phyloP scores from a whole-genome alignment of 768 basidiomycete genomes.

The Phaeotremella skinneri region DNA sequence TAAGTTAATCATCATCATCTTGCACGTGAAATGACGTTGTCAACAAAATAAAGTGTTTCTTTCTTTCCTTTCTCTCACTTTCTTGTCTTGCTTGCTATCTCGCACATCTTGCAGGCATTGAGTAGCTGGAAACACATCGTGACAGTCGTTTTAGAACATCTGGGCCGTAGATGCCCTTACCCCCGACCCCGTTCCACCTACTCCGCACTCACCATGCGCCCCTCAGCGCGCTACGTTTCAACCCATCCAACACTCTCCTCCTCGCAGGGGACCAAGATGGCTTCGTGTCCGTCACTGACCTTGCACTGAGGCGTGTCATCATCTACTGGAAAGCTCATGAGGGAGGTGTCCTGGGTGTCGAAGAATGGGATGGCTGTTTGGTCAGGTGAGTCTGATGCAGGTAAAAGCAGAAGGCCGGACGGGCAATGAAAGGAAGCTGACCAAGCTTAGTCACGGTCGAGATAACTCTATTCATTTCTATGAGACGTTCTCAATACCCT shows the following conservation, averaged over 20 bases:
- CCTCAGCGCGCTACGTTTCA: constrained; percentile 63
- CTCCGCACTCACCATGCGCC: constrained; percentile 70
- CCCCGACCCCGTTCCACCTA: constrained; percentile 63
- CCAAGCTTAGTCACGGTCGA: constrained; percentile 41
- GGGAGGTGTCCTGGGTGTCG: constrained; percentile 70
- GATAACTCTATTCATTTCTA: constrained; percentile 48
- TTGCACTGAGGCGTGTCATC: constrained; percentile 70
- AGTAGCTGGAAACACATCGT: no score
- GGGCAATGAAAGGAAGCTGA: constrained; percentile 8
- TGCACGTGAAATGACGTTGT: not conserved
- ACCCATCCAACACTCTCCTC: constrained; percentile 70
- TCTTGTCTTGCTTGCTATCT: no score
- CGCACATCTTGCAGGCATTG: no score
- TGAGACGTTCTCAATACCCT: constrained; percentile 18
- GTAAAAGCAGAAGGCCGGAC: no score
- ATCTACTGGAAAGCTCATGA: constrained; percentile 75
- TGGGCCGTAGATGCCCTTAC: constrained; percentile 15
- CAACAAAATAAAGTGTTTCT: not conserved
- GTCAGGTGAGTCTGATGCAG: constrained; percentile 67
- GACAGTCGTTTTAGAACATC: not conserved
- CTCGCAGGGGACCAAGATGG: constrained; percentile 85
- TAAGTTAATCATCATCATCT: no score
- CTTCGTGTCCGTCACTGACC: constrained; percentile 71
- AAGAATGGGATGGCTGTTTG: constrained; percentile 66
- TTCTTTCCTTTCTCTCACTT: no score